Evolutionary conservation across 2,329 filamentous ascomycete species (phyloP).

Genomic region (Penicillium sp.): DNA sequence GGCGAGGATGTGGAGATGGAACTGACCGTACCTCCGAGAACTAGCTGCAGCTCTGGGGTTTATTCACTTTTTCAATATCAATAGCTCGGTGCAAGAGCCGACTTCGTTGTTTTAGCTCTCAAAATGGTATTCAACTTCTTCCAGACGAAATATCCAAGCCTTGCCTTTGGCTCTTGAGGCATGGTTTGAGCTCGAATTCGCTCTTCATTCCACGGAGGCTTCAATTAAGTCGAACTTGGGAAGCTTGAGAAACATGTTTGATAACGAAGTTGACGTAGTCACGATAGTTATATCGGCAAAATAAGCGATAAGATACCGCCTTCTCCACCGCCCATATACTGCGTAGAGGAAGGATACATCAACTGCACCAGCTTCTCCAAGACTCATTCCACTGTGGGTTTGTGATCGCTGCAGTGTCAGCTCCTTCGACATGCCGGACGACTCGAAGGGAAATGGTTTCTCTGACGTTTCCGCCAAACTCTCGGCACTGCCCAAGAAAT

Average conservation of each 20-base stretch:
- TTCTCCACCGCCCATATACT: constrained; percentile 11
- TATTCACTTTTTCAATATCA: too few species aligned
- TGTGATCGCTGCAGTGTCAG: constrained; percentile 21
- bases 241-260: background rate
- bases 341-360: constrained; percentile 6
- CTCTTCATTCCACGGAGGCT: background rate
- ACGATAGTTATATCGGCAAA: background rate
- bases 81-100: too few species aligned
- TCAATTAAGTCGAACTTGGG: background rate
- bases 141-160: too few species aligned
- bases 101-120: too few species aligned
- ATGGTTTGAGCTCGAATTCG: too few species aligned
- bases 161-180: too few species aligned
- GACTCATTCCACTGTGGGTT: constrained; percentile 1
- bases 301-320: constrained; percentile 6
- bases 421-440: constrained; percentile 34
- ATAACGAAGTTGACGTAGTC: background rate
- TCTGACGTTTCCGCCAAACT: constrained; percentile 72
- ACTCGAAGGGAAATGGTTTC: constrained; percentile 47
- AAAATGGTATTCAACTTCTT: too few species aligned
- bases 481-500: constrained; percentile 74
- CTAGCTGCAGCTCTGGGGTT: too few species aligned
- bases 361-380: constrained; percentile 1
- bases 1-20: too few species aligned
- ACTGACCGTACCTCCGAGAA: too few species aligned